Evolutionary conservation across 495 filamentous ascomycete genomes (phyloP).

Genomic region (Aspergillus incahuasiensis): DNA sequence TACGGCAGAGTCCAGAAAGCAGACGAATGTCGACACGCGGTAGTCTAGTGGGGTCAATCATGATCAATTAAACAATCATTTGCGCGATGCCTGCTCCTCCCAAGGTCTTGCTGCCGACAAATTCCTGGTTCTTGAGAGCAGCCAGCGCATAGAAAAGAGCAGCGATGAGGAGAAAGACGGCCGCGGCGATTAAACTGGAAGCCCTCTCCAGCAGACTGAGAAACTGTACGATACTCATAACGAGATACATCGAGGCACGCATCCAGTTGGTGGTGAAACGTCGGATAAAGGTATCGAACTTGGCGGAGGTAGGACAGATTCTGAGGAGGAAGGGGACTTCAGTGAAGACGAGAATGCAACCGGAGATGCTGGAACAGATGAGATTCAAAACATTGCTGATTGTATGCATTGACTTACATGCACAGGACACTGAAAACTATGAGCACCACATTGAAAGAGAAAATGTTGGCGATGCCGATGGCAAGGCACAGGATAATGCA

Average conservation of each 20-base stretch:
- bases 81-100: conserved; percentile 92
- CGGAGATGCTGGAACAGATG: conserved; percentile 56
- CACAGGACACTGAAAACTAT: conserved; percentile 80
- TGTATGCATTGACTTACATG: conserved; percentile 58
- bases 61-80: conserved; percentile 80
- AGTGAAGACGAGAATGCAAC: conserved; percentile 89
- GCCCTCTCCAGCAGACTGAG: conserved; percentile 56
- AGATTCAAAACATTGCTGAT: conserved; percentile 4
- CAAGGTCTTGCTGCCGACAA: conserved; percentile 94
- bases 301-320: conserved; percentile 91
- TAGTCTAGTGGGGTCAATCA: neutral
- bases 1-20: neutral
- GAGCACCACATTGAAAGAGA: conserved; percentile 57
- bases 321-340: conserved; percentile 94
- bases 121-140: conserved; percentile 85
- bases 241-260: conserved; percentile 84
- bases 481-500: conserved; percentile 95
- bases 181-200: conserved; percentile 79
- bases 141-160: conserved; percentile 79
- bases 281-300: conserved; percentile 88
- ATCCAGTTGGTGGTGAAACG: conserved; percentile 92
- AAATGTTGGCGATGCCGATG: conserved; percentile 88
- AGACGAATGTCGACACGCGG: neutral
- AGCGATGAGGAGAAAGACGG: conserved; percentile 73
- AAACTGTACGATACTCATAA: conserved; percentile 81